These are phyloP conservation scores for Suaeda aralocaspica DNA, from an alignment of 148 eudicot genomes.

Conservation along the genomic window DNA sequence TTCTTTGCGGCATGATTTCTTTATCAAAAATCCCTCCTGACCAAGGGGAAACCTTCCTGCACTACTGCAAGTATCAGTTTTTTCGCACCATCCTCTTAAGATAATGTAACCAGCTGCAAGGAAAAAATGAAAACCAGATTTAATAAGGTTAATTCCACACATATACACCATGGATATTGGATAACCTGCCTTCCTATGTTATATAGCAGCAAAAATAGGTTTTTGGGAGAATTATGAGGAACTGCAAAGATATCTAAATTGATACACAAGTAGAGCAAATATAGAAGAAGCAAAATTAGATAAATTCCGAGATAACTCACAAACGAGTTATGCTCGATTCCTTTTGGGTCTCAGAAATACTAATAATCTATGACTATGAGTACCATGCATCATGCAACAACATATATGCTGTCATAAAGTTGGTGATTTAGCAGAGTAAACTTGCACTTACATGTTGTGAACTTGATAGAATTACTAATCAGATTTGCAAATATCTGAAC, in stretches of 20 bases:
- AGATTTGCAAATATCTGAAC: slow-evolving; percentile 95
- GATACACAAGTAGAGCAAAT: no score
- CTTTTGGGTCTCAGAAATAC: no score
- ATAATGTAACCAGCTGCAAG: slow-evolving; percentile 79
- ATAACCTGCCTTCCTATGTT: no score
- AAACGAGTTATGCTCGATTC: no score
- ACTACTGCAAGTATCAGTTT: slow-evolving; percentile 30
- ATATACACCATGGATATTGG: no score
- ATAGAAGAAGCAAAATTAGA: no score
- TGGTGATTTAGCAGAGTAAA: neutral
- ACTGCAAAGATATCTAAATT: neutral
- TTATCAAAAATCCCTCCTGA: slow-evolving; percentile 33
- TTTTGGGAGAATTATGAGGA: neutral
- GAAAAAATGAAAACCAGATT: neutral
- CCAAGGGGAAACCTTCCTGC: slow-evolving; percentile 21
- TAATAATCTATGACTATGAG: no score
- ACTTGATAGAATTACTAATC: slow-evolving; percentile 92
- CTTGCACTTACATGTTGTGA: slow-evolving; percentile 67
- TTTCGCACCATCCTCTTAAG: slow-evolving; percentile 91
- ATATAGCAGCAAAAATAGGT: no score
- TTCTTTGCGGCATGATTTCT: slow-evolving; percentile 42
- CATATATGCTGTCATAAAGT: neutral
- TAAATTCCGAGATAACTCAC: no score
- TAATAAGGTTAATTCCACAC: no score
- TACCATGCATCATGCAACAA: slow-evolving; percentile 10